Percentiles rank a stretch among this genome's conserved stretches.
Evolutionary conservation across 1,284 basidiomycete species (phyloP).

Genomic region (Ceratobasidium sp.): DNA sequence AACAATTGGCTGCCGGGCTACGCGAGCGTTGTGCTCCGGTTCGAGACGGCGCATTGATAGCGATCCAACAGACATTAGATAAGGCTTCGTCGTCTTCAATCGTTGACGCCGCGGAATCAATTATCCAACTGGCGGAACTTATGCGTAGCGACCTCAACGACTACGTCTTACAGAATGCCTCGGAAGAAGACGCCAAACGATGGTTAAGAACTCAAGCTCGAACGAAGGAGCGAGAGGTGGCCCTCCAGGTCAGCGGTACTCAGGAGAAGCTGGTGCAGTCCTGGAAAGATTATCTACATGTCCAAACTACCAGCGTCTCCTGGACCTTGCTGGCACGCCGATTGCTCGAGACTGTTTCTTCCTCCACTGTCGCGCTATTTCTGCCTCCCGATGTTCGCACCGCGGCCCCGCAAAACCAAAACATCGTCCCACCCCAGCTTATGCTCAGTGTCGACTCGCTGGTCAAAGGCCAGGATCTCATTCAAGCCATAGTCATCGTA

Average conservation of each 20-base stretch:
- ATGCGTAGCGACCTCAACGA: constrained; percentile 21
- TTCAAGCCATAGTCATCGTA: constrained; percentile 16
- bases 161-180: constrained; percentile 14
- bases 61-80: background rate
- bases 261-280: constrained; percentile 2
- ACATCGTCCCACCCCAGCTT: constrained; percentile 12
- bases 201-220: constrained; percentile 13
- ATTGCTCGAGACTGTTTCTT: constrained; percentile 14
- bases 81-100: background rate
- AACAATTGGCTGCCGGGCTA: background rate
- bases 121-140: background rate
- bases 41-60: constrained; percentile 2
- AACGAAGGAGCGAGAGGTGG: constrained; percentile 8
- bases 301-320: background rate
- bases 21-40: constrained; percentile 18
- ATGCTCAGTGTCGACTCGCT: constrained; percentile 20
- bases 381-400: background rate
- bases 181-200: constrained; percentile 3
- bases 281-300: constrained; percentile 2
- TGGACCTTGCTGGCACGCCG: background rate
- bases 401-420: background rate
- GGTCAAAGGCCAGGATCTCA: constrained; percentile 8
- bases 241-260: background rate
- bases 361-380: constrained; percentile 5
- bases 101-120: background rate